phyloP scores from a whole-genome alignment of 1,284 basidiomycete genomes.

The Cryptococcus sp. region DNA sequence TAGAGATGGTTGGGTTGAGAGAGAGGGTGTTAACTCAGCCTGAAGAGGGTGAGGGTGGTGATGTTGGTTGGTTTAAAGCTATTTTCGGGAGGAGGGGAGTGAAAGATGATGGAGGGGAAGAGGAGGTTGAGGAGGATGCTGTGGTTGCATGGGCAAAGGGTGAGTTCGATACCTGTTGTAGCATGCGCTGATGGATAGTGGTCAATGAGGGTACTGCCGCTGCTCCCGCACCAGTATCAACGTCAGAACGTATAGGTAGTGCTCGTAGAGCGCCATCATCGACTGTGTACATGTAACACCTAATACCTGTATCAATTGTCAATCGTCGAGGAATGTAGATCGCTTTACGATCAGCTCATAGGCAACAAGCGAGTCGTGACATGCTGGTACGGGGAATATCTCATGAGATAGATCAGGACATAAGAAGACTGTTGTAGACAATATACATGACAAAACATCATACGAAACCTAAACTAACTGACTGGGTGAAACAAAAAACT shows the following conservation, averaged over 20 bases:
- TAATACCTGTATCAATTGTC: too few relatives aligned
- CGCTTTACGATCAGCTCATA: too few relatives aligned
- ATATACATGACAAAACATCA: too few relatives aligned
- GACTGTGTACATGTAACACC: constrained; percentile 13
- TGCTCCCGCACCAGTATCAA: not conserved
- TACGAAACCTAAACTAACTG: too few relatives aligned
- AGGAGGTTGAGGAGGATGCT: constrained; percentile 16
- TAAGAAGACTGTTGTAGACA: too few relatives aligned
- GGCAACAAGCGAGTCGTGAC: too few relatives aligned
- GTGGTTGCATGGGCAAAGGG: constrained; percentile 28
- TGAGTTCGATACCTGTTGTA: constrained; percentile 7
- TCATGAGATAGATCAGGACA: too few relatives aligned
- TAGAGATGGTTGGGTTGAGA: constrained; percentile 47
- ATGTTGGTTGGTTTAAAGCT: constrained; percentile 42
- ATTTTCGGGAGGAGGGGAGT: constrained; percentile 33
- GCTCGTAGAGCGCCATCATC: constrained; percentile 14
- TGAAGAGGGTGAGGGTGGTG: constrained; percentile 21
- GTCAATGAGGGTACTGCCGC: constrained; percentile 7
- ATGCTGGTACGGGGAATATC: too few relatives aligned
- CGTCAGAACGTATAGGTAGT: constrained; percentile 4
- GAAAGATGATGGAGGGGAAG: constrained; percentile 4
- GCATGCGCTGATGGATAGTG: constrained; percentile 3
- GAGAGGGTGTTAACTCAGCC: constrained; percentile 12
- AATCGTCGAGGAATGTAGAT: too few relatives aligned
- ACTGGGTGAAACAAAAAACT: too few relatives aligned